These are phyloP conservation scores for Inonotus obliquus DNA, from an alignment of 1,284 basidiomycete genomes.

Conservation along the genomic window DNA sequence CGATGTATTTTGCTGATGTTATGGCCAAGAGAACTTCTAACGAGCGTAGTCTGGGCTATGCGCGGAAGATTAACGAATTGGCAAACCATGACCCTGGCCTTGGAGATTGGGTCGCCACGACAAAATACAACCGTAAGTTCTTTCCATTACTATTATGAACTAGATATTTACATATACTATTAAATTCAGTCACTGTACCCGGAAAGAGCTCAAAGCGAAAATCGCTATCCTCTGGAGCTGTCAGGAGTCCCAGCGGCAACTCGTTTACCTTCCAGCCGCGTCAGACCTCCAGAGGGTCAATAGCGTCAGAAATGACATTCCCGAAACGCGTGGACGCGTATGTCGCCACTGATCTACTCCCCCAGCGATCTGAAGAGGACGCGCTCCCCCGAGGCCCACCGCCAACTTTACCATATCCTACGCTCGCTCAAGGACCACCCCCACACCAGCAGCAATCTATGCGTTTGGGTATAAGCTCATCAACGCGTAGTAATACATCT, in stretches of 20 bases:
- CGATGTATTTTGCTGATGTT: conserved; percentile 72
- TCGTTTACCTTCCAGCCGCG: conserved; percentile 43
- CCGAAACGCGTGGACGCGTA: conserved; percentile 72
- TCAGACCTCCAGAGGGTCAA: conserved; percentile 64
- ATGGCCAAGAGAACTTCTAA: conserved; percentile 51
- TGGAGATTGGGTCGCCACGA: conserved; percentile 65
- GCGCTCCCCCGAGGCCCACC: conserved; percentile 51
- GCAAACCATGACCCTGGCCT: conserved; percentile 75
- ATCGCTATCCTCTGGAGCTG: conserved; percentile 4
- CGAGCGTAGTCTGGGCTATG: conserved; percentile 77
- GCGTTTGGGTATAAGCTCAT: conserved; percentile 5
- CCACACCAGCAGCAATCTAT: conserved; percentile 21
- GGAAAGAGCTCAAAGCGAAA: conserved; percentile 2
- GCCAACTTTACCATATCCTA: conserved; percentile 69
- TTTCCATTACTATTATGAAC: background rate
- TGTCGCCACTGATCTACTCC: conserved; percentile 65
- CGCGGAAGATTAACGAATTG: conserved; percentile 81
- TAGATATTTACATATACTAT: background rate
- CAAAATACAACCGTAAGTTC: conserved; percentile 50
- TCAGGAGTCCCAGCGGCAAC: conserved; percentile 20
- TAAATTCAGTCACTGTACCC: conserved; percentile 10
- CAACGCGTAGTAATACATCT: conserved; percentile 15
- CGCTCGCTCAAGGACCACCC: conserved; percentile 37
- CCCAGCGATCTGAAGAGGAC: conserved; percentile 41
- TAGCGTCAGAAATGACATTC: conserved; percentile 72